Percentiles rank a stretch among this genome's conserved stretches.
phyloP scores from a whole-genome alignment of 257 asterid species.

The Jasminum sambac region DNA sequence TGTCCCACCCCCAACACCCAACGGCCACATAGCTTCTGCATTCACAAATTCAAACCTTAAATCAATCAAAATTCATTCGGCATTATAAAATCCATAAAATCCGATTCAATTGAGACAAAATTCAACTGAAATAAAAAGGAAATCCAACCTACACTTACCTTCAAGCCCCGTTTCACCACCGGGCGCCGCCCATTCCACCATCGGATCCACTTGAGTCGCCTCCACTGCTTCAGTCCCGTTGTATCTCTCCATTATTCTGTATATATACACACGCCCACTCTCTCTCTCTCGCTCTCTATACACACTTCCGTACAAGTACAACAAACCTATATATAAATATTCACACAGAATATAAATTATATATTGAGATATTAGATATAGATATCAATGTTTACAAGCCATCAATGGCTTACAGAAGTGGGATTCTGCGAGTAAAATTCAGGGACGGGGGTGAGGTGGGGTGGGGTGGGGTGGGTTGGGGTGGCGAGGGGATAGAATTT shows the following conservation, averaged over 20 bases:
- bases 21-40: slow-evolving; percentile 38
- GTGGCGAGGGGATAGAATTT: not conserved
- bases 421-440: not conserved
- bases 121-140: slow-evolving; percentile 33
- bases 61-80: slow-evolving; percentile 6
- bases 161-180: slow-evolving; percentile 47
- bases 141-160: slow-evolving; percentile 38
- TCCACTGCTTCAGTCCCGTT: slow-evolving; percentile 37
- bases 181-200: slow-evolving; percentile 37
- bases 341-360: not conserved
- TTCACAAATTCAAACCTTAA: slow-evolving; percentile 23
- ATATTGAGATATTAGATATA: not conserved
- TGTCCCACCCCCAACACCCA: slow-evolving; percentile 27
- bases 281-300: not conserved
- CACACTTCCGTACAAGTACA: not conserved
- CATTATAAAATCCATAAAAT: slow-evolving; percentile 25
- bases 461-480: not conserved
- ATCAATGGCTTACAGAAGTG: slow-evolving; percentile 1
- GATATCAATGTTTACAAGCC: slow-evolving; percentile 7
- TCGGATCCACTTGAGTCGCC: slow-evolving; percentile 42
- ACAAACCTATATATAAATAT: not conserved
- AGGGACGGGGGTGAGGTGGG: not conserved
- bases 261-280: not conserved
- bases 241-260: slow-evolving; percentile 36
- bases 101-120: slow-evolving; percentile 23